Evolutionary conservation across 192 early-diverging fungal species (phyloP).

Genomic region (Umbelopsis ramanniana): DNA sequence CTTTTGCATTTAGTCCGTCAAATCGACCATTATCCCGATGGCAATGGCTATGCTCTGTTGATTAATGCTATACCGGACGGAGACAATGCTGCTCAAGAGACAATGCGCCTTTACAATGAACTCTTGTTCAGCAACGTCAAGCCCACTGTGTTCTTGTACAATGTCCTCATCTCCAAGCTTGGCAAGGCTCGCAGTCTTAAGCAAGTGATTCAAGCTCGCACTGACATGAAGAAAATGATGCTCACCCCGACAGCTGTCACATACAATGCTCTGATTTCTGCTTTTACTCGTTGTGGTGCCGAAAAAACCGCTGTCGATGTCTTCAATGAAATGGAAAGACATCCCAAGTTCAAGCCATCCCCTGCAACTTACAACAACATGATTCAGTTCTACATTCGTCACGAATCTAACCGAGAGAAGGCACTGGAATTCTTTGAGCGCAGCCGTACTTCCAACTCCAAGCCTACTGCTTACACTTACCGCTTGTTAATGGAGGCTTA

Average conservation of each 20-base stretch:
- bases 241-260: conserved; percentile 58
- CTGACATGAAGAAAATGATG: conserved; percentile 59
- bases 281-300: conserved; percentile 57
- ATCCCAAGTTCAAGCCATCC: conserved; percentile 51
- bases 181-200: conserved; percentile 63
- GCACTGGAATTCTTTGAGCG: conserved; percentile 55
- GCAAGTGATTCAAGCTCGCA: conserved; percentile 48
- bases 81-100: not conserved
- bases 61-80: not conserved
- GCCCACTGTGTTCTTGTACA: conserved; percentile 61
- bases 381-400: conserved; percentile 66
- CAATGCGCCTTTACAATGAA: not conserved
- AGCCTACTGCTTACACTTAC: conserved; percentile 58
- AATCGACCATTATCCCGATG: conserved; percentile 47
- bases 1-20: not conserved
- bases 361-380: conserved; percentile 61
- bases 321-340: conserved; percentile 52
- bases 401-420: conserved; percentile 51
- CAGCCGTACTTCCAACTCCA: conserved; percentile 45
- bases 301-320: conserved; percentile 50
- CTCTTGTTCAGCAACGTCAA: conserved; percentile 42
- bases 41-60: conserved; percentile 57
- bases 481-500: conserved; percentile 61
- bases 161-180: conserved; percentile 62
- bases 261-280: conserved; percentile 60